Conservation (phyloP, 108 stramenopile species). For the Nitzschia sp. region DNA sequence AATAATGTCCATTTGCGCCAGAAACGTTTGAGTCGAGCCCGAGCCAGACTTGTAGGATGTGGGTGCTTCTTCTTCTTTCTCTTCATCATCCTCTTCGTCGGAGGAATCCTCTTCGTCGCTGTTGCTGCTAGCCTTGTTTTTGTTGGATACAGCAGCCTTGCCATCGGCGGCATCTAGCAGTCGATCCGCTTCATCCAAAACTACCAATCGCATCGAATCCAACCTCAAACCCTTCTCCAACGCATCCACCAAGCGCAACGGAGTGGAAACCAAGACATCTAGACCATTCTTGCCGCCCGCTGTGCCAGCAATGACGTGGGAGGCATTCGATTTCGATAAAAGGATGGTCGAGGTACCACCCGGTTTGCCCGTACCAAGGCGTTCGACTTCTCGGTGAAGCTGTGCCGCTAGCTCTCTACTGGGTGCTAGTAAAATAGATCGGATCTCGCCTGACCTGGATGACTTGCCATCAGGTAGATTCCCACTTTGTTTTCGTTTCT, state of each 20-base stretch:
- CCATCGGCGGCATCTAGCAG: conserved; percentile 86
- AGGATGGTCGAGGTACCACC: conserved; percentile 76
- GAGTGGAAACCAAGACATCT: conserved; percentile 81
- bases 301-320: conserved; percentile 60
- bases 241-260: conserved; percentile 75
- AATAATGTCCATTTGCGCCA: conserved; percentile 95
- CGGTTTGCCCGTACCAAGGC: conserved; percentile 80
- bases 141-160: conserved; percentile 6
- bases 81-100: conserved; percentile 17
- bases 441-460: conserved; percentile 58
- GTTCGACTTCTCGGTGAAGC: conserved; percentile 91
- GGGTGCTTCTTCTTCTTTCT: conserved; percentile 11
- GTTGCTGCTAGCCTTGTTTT: conserved; percentile 1
- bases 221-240: conserved; percentile 71
- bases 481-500: conserved; percentile 11
- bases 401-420: conserved; percentile 95
- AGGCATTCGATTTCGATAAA: conserved; percentile 81
- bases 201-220: conserved; percentile 77
- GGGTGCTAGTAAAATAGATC: conserved; percentile 87
- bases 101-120: conserved; percentile 17
- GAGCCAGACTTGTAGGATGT: conserved; percentile 56
- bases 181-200: conserved; percentile 97
- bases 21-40: conserved; percentile 70
- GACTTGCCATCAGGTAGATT: neutral
- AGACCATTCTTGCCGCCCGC: conserved; percentile 74